phyloP scores from a whole-genome alignment of 495 filamentous ascomycete genomes.

The Podospora bellae-mahoneyi region DNA sequence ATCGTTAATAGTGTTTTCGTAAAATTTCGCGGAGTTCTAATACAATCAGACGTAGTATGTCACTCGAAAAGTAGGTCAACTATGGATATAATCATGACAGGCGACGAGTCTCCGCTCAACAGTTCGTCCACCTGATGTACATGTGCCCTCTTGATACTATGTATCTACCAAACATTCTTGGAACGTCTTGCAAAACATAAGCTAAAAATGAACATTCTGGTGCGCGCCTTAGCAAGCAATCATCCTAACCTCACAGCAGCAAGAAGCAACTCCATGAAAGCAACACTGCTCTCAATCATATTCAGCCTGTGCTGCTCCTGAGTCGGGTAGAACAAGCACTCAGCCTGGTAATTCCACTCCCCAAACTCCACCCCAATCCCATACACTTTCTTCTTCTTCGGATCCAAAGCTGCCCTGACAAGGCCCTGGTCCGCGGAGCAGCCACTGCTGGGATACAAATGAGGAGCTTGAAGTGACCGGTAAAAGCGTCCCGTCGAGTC shows the following conservation, averaged over 20 bases:
- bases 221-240: not conserved
- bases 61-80: no score
- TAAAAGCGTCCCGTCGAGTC: conserved; percentile 5
- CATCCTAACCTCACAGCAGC: conserved; percentile 8
- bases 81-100: no score
- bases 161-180: no score
- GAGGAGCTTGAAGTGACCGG: not conserved
- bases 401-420: not conserved
- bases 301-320: conserved; percentile 1
- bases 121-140: no score
- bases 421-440: conserved; percentile 9
- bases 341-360: not conserved
- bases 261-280: conserved; percentile 10
- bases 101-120: no score
- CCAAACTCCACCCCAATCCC: conserved; percentile 15
- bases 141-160: no score
- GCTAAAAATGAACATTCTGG: no score
- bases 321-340: conserved; percentile 13
- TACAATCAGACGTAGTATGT: no score
- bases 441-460: conserved; percentile 12
- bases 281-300: conserved; percentile 9
- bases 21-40: no score
- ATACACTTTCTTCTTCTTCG: conserved; percentile 7
- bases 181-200: no score
- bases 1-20: no score